Evolutionary conservation across 2,329 filamentous ascomycete species (phyloP).

Genomic region (Cercospora sp.): DNA sequence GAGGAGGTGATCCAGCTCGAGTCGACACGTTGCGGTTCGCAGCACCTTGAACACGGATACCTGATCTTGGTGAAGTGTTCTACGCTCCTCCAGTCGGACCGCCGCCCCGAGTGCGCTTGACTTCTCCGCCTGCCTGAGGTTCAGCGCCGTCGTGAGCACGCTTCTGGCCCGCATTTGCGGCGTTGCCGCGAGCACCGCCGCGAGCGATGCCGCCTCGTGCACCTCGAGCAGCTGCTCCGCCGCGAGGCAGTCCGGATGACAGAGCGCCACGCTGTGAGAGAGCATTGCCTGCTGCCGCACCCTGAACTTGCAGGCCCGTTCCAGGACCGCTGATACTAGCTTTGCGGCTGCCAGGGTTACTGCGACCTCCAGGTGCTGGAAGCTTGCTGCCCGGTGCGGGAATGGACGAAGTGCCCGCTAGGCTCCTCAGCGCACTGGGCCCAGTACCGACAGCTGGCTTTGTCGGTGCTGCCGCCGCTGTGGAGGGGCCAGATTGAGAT

Average conservation of each 20-base stretch:
- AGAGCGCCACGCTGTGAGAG: conserved; percentile 17
- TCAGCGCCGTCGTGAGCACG: conserved; percentile 37
- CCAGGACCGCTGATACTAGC: conserved; percentile 14
- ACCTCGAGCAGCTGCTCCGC: conserved; percentile 8
- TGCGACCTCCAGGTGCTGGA: conserved; percentile 18
- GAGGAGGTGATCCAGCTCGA: background rate
- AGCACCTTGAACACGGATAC: conserved; percentile 8
- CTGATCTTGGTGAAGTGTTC: conserved; percentile 7
- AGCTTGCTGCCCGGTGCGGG: conserved; percentile 24
- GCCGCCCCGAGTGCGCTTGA: conserved; percentile 36
- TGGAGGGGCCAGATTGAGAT: conserved; percentile 5
- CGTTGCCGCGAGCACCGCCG: conserved; percentile 32
- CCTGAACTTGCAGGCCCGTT: conserved; percentile 18
- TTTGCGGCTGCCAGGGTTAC: conserved; percentile 22
- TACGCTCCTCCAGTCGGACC: conserved; percentile 24
- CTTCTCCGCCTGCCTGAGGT: conserved; percentile 28
- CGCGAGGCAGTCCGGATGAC: conserved; percentile 29
- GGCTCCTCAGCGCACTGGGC: conserved; percentile 15
- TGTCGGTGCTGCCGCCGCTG: conserved; percentile 13
- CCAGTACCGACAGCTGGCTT: conserved; percentile 15
- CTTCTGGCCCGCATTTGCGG: conserved; percentile 37
- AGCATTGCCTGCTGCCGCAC: conserved; percentile 20
- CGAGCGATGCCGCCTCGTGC: conserved; percentile 26
- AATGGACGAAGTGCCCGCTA: conserved; percentile 20
- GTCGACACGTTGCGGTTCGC: background rate